phyloP scores from a whole-genome alignment of 768 basidiomycete species.

The Clavulina sp. region DNA sequence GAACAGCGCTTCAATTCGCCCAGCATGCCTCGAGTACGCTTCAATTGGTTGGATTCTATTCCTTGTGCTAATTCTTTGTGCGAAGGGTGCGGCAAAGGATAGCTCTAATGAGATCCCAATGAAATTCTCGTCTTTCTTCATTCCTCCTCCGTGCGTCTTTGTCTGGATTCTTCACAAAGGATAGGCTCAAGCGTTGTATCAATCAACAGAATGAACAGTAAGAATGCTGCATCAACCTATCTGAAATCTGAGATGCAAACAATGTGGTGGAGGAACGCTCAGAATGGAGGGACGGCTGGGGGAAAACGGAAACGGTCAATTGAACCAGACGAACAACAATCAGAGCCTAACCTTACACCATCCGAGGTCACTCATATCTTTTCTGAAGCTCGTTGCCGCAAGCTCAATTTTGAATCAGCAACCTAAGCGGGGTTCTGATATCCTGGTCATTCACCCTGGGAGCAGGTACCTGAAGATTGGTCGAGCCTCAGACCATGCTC shows the following conservation, averaged over 20 bases:
- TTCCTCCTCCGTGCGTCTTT: constrained; percentile 44
- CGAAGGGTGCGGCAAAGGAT: constrained; percentile 55
- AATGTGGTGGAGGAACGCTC: constrained; percentile 37
- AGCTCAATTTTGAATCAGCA: constrained; percentile 13
- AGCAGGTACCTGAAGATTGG: constrained; percentile 22
- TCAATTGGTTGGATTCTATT: background rate
- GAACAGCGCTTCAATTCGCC: too few relatives aligned
- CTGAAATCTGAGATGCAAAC: constrained; percentile 60
- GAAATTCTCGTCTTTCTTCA: constrained; percentile 65
- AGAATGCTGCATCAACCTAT: constrained; percentile 61
- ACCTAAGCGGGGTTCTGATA: constrained; percentile 11
- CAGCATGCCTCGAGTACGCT: background rate
- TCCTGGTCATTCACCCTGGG: constrained; percentile 24
- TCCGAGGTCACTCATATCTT: constrained; percentile 10
- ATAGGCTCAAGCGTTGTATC: constrained; percentile 26
- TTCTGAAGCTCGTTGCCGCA: constrained; percentile 15
- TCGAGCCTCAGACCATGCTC: constrained; percentile 18
- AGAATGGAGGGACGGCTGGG: constrained; percentile 23
- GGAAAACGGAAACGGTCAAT: constrained; percentile 20
- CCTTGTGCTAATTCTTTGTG: background rate
- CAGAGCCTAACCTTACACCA: constrained; percentile 23
- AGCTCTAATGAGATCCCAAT: constrained; percentile 69
- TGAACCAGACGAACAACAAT: background rate
- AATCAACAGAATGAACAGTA: constrained; percentile 50
- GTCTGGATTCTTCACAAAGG: constrained; percentile 2